Conservation (phyloP, 345 rosid species). For the Syzygium aqueum region DNA sequence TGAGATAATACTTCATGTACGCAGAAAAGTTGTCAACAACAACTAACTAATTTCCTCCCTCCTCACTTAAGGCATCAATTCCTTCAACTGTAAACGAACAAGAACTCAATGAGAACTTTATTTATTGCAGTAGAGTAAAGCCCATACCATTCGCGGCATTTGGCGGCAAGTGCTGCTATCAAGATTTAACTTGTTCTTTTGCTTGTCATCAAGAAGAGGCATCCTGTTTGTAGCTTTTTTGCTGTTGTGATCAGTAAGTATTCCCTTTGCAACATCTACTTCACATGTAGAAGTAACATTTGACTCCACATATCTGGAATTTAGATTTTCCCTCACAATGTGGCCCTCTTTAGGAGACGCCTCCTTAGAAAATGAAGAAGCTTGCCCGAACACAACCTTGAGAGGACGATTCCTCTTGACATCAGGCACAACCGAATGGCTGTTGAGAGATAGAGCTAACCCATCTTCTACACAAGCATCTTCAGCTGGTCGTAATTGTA, state of each 20-base stretch:
- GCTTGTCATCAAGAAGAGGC: not conserved
- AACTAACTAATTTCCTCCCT: not conserved
- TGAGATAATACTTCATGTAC: not conserved
- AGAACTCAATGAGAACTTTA: not conserved
- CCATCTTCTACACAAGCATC: not conserved
- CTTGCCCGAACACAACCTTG: not conserved
- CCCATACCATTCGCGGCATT: not conserved
- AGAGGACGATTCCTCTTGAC: not conserved
- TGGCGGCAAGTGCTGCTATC: not conserved
- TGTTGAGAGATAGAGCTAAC: not conserved
- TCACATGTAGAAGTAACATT: not conserved
- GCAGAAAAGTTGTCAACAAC: not conserved
- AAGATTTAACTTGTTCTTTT: not conserved
- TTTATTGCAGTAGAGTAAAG: not conserved
- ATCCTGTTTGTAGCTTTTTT: not conserved
- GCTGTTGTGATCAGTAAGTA: not conserved
- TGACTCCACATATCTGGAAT: not conserved
- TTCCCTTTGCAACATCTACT: not conserved
- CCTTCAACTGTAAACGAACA: not conserved
- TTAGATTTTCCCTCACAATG: not conserved
- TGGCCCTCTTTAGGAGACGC: not conserved
- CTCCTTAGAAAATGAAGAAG: not conserved
- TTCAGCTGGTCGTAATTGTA: not conserved
- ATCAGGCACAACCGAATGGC: not conserved
- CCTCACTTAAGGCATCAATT: not conserved